phyloP scores from a whole-genome alignment of 805 yeast species.

The Yamadazyma endophytica region DNA sequence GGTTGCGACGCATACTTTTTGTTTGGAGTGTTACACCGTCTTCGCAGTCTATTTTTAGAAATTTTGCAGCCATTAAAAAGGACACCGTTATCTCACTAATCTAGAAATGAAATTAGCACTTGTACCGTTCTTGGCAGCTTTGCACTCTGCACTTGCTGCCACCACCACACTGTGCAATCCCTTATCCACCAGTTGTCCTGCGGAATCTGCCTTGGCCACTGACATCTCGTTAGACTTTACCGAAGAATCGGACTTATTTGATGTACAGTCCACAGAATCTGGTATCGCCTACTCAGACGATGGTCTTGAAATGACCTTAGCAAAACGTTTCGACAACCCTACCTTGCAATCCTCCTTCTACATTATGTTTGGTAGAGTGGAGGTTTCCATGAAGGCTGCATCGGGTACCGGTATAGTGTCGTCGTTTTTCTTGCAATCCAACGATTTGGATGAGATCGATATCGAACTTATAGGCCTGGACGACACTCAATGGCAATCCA shows the following conservation, averaged over 20 bases:
- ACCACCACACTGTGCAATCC: constrained; percentile 20
- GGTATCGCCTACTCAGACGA: constrained; percentile 35
- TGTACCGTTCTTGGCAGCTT: neutral
- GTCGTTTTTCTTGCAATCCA: constrained; percentile 71
- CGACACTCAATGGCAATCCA: constrained; percentile 65
- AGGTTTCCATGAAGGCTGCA: constrained; percentile 65
- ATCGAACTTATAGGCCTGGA: constrained; percentile 84
- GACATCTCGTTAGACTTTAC: constrained; percentile 51
- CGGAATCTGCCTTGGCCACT: constrained; percentile 60
- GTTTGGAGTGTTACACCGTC: no score
- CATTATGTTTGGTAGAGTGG: constrained; percentile 82
- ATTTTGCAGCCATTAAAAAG: no score
- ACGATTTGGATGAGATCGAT: constrained; percentile 85
- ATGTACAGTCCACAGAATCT: constrained; percentile 34
- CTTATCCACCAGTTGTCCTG: constrained; percentile 18
- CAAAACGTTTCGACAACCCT: constrained; percentile 68
- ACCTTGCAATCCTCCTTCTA: constrained; percentile 69
- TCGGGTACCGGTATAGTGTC: constrained; percentile 76
- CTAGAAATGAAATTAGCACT: no score
- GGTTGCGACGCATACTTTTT: no score
- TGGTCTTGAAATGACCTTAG: constrained; percentile 58
- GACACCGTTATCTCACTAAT: no score
- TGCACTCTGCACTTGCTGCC: constrained; percentile 8
- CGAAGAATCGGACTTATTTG: constrained; percentile 40
- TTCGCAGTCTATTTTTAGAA: no score